These are phyloP conservation scores for Termitomyces sp. DNA, from an alignment of 768 basidiomycete species.

Conservation along the genomic window DNA sequence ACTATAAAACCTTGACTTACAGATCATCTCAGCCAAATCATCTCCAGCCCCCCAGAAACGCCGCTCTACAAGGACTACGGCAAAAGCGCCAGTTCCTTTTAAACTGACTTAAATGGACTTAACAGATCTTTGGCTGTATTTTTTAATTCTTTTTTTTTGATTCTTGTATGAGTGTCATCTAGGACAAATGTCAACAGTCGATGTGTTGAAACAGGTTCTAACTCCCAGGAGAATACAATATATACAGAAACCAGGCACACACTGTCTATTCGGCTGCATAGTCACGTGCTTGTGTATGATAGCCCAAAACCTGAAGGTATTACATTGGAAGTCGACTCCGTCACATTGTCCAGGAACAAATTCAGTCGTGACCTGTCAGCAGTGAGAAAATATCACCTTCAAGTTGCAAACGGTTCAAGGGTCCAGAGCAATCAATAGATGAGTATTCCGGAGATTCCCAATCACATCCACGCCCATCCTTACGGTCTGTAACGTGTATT, in stretches of 20 bases:
- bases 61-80: conserved; percentile 7
- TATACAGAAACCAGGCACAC: background rate
- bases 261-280: background rate
- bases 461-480: background rate
- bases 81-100: conserved; percentile 6
- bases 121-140: background rate
- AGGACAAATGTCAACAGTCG: background rate
- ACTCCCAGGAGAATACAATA: background rate
- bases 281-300: background rate
- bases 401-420: background rate
- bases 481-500: too few species aligned
- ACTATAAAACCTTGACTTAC: background rate
- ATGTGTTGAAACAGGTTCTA: too few species aligned
- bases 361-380: background rate
- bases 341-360: background rate
- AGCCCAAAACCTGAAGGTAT: background rate
- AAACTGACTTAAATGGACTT: conserved; percentile 2
- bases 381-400: background rate
- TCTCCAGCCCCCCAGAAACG: conserved; percentile 20
- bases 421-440: background rate
- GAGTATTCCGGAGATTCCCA: background rate
- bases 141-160: too few species aligned
- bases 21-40: conserved; percentile 25
- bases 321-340: background rate
- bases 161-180: background rate